phyloP scores from a whole-genome alignment of 257 asterid species.

The Ocimum tenuiflorum region DNA sequence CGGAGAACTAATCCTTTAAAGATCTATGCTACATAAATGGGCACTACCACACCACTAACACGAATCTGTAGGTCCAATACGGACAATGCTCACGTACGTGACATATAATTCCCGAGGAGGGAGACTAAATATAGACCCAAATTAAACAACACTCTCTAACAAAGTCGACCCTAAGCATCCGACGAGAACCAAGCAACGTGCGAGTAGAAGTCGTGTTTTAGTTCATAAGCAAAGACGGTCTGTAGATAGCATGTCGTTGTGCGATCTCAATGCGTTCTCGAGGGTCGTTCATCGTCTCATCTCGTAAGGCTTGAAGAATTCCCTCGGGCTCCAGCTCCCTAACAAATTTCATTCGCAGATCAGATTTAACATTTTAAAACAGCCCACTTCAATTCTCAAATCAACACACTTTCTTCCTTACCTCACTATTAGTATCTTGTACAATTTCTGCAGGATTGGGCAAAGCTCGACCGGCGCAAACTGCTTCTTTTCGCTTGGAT shows the following conservation, averaged over 20 bases:
- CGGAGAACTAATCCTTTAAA: too few species aligned
- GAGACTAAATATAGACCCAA: too few species aligned
- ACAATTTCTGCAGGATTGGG: conserved; percentile 73
- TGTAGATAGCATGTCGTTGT: conserved; percentile 62
- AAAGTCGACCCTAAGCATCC: too few species aligned
- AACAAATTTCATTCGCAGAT: background rate
- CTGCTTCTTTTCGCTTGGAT: conserved; percentile 53
- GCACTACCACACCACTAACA: too few species aligned
- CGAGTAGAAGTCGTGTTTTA: background rate
- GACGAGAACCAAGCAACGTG: too few species aligned
- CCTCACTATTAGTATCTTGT: conserved; percentile 61
- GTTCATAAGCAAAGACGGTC: conserved; percentile 71
- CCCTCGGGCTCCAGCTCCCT: conserved; percentile 61
- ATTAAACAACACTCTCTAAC: background rate
- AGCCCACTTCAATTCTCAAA: background rate
- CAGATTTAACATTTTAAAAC: background rate
- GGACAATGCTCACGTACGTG: too few species aligned
- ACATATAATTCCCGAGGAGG: too few species aligned
- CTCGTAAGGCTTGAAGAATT: conserved; percentile 80
- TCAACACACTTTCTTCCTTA: background rate
- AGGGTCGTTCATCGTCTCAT: conserved; percentile 83
- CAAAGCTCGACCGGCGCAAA: conserved; percentile 82
- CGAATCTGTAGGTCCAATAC: too few species aligned
- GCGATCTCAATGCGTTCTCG: conserved; percentile 88
- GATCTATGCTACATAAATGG: too few species aligned